These are phyloP conservation scores for Pichia sp. DNA, from an alignment of 1,139 yeast species.

Conservation along the genomic window DNA sequence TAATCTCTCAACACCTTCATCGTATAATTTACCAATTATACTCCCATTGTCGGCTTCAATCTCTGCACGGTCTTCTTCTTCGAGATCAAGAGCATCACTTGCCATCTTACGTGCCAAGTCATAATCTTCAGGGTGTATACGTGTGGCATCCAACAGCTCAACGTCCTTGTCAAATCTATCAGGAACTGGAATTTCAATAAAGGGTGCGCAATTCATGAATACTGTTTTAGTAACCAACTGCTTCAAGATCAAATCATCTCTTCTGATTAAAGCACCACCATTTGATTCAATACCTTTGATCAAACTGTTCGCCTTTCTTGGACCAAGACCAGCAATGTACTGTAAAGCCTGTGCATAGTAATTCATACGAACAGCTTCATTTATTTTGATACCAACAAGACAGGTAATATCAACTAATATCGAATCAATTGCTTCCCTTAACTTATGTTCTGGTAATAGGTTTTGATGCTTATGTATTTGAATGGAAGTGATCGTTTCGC, in stretches of 20 bases:
- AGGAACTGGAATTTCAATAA: conserved; percentile 73
- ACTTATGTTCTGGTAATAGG: conserved; percentile 58
- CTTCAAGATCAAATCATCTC: conserved; percentile 75
- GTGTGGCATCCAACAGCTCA: conserved; percentile 85
- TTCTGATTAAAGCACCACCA: conserved; percentile 63
- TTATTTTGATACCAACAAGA: conserved; percentile 88
- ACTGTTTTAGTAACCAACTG: conserved; percentile 74
- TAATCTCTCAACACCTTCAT: conserved; percentile 79
- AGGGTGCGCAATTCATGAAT: conserved; percentile 89
- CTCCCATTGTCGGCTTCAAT: conserved; percentile 66
- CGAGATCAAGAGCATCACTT: conserved; percentile 93
- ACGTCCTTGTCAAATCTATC: conserved; percentile 54
- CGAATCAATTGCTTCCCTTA: conserved; percentile 67
- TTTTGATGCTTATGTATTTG: conserved; percentile 74
- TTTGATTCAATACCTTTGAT: conserved; percentile 74
- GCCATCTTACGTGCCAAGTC: conserved; percentile 96
- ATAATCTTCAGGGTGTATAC: conserved; percentile 97
- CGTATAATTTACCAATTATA: conserved; percentile 73
- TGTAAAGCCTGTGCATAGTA: conserved; percentile 69
- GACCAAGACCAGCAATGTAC: conserved; percentile 88
- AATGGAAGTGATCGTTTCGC: conserved; percentile 67
- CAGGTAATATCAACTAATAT: conserved; percentile 88
- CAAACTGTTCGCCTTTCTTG: conserved; percentile 88
- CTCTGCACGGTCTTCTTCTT: conserved; percentile 87
- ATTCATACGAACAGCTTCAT: conserved; percentile 76